Evolutionary conservation across 768 basidiomycete genomes (phyloP).

Genomic region (Lentinula detonsa): DNA sequence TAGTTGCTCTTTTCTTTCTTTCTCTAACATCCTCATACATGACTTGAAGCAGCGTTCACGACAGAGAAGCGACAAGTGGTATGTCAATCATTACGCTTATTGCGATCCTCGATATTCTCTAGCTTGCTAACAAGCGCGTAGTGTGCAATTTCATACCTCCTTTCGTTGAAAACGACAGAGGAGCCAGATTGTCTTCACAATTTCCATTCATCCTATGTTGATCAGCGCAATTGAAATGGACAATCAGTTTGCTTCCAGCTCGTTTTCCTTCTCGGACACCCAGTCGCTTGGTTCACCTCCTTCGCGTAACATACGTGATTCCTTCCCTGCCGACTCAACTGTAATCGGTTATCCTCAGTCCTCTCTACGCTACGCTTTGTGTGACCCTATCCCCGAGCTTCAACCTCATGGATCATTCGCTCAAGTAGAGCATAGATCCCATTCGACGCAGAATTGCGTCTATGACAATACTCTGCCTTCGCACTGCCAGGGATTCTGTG

Average conservation of each 20-base stretch:
- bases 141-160: neutral
- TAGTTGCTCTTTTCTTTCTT: neutral
- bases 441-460: neutral
- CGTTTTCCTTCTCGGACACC: too few relatives aligned
- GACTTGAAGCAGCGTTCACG: neutral
- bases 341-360: neutral
- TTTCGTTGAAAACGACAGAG: neutral
- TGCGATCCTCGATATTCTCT: neutral
- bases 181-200: too few relatives aligned
- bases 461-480: neutral
- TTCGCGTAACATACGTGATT: neutral
- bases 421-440: neutral
- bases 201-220: too few relatives aligned
- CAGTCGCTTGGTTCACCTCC: neutral
- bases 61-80: neutral
- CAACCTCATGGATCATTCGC: neutral
- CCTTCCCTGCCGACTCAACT: neutral
- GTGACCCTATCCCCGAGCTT: neutral
- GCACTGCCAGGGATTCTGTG: neutral
- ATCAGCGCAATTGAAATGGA: neutral
- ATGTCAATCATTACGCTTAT: neutral
- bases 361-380: neutral
- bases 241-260: neutral
- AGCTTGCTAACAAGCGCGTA: neutral
- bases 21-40: neutral